Evolutionary conservation across 2,329 filamentous ascomycete genomes (phyloP), one percentile per base, ranked within the genome.

Genomic region (Cytospora piceicola): DNA sequence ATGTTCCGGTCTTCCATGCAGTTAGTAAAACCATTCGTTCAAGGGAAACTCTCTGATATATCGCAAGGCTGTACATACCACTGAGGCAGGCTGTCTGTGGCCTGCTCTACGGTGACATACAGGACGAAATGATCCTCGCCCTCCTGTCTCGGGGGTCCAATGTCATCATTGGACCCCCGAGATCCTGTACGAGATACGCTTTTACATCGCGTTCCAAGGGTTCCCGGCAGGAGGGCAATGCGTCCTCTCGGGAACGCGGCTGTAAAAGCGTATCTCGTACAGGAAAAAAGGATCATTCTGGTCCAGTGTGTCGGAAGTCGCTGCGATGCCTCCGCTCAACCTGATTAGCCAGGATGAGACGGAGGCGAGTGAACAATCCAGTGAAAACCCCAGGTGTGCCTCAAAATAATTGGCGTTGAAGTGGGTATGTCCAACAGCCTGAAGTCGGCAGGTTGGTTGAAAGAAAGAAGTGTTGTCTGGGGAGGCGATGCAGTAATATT

Each of bases 101-200:
- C 42, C 17, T 46, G 42, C 42, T 49, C 20, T 20, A 49, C 39
- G 39, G 15, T 42, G 39, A 24, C n/a, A 49, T 24, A 22, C 46
- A 5, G 46, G 46, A 12, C 46, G 22, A n/a, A 24, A 49, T 49
- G 46, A 49, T 49, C 46, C 46, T 49, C 22, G n/a, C 46, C 46
- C 46, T 49, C 46, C 46, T 49, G 46, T 22, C 17, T 49, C 12
- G 46, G 46, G 20, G n/a, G 46, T 12, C 46, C 46, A 24, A 24
- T 5, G 46, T n/a, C n/a, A 49, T 49, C 17, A 1, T 22, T 49
- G 46, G 46, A 14, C 46, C 46, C 22, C 46, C 46, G 12, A 49
- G 9, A 36, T 49, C 46, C 46, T 49, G 46, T 49, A 49, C 46
- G n/a, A 49, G 46, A 49, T 49, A 49, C 46, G 46, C 46, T 42